phyloP scores from a whole-genome alignment of 495 filamentous ascomycete species.

The Penicillium taxi region DNA sequence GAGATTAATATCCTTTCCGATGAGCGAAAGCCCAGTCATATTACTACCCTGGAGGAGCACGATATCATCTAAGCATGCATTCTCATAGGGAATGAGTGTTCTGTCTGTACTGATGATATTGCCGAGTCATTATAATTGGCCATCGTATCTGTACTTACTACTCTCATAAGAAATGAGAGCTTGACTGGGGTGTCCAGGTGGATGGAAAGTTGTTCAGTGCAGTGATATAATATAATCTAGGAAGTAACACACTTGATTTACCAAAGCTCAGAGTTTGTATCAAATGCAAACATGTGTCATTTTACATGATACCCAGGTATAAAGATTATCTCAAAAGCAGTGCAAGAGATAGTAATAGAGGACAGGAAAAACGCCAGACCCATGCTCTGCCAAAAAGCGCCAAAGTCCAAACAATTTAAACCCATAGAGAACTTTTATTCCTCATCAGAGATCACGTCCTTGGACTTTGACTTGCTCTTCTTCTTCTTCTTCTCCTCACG shows the following conservation, averaged over 20 bases:
- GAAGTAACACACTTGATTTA: too few species aligned
- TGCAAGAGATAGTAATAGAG: constrained; percentile 8
- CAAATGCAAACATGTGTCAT: constrained; percentile 12
- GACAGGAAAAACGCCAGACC: constrained; percentile 22
- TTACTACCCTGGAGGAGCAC: not conserved
- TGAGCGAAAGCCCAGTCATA: constrained; percentile 7
- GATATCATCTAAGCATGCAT: constrained; percentile 1
- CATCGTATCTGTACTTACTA: too few species aligned
- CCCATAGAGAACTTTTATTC: constrained; percentile 15
- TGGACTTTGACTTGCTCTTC: constrained; percentile 42
- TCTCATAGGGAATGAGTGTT: too few species aligned
- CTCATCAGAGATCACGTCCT: constrained; percentile 28
- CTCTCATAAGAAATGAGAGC: too few species aligned
- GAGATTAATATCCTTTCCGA: constrained; percentile 2
- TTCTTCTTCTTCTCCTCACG: constrained; percentile 41
- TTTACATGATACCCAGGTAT: constrained; percentile 19
- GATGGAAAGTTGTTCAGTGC: too few species aligned
- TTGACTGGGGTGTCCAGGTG: too few species aligned
- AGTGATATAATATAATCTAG: too few species aligned
- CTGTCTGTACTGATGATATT: too few species aligned
- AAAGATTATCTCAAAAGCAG: constrained; percentile 10
- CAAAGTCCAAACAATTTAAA: constrained; percentile 20
- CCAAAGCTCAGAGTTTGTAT: not conserved
- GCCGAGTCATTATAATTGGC: too few species aligned
- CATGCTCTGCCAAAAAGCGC: constrained; percentile 29